phyloP scores from a whole-genome alignment of 2,329 filamentous ascomycete species.

The Dichotomopilus funicola region DNA sequence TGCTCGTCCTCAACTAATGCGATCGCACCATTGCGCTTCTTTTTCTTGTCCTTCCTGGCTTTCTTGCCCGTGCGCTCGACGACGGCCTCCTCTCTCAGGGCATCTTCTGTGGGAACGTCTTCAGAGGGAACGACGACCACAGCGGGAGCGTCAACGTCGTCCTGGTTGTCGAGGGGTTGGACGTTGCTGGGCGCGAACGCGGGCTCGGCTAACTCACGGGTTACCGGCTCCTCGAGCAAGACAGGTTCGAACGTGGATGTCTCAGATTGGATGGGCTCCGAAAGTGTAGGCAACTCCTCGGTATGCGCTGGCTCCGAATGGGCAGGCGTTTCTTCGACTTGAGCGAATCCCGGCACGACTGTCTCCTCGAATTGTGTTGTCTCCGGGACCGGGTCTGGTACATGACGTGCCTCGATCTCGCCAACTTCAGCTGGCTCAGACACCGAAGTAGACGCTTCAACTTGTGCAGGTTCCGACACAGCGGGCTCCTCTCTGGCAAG shows the following conservation, averaged over 20 bases:
- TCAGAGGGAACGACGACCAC: too few relatives aligned
- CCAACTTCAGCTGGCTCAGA: not conserved
- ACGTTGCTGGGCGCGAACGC: constrained; percentile 3
- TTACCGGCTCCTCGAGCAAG: not conserved
- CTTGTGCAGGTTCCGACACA: not conserved
- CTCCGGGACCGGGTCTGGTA: not conserved
- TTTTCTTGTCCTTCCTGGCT: constrained; percentile 29
- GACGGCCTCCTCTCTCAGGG: constrained; percentile 4
- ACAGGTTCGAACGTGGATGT: not conserved
- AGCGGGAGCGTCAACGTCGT: not conserved
- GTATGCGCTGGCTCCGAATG: not conserved
- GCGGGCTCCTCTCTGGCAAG: not conserved
- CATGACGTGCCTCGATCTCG: not conserved
- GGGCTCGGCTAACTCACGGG: not conserved
- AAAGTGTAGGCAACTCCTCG: not conserved
- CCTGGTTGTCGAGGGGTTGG: not conserved
- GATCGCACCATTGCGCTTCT: constrained; percentile 24
- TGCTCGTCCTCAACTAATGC: constrained; percentile 8
- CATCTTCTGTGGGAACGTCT: not conserved
- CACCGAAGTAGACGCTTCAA: not conserved
- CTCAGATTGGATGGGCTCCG: not conserved
- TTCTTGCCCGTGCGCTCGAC: constrained; percentile 18
- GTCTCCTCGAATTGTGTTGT: not conserved
- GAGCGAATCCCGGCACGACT: not conserved
- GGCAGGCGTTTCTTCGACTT: not conserved